Percentiles rank a stretch among this genome's conserved stretches.
Evolutionary conservation across 2,329 filamentous ascomycete species (phyloP).

Genomic region (Neopestalotiopsis clavispora): DNA sequence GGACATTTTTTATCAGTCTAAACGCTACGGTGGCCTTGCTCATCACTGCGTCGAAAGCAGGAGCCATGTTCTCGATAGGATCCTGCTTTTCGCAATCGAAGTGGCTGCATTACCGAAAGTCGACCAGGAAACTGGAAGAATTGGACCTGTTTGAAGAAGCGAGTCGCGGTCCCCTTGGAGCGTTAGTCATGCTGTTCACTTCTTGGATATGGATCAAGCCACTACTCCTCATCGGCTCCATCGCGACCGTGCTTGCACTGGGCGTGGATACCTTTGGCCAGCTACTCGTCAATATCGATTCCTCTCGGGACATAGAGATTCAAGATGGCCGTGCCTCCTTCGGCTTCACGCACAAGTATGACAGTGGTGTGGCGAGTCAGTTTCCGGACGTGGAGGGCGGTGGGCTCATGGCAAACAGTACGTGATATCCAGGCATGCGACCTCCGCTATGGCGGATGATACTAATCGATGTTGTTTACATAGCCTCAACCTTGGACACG

Average conservation of each 20-base stretch:
- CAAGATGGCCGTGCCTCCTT: not conserved
- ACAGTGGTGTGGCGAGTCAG: not conserved
- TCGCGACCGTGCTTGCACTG: not conserved
- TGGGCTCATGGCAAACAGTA: not conserved
- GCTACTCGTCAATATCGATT: not conserved
- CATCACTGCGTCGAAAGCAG: slow-evolving; percentile 13
- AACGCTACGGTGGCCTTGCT: not conserved
- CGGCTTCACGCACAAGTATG: not conserved
- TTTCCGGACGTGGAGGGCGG: not conserved
- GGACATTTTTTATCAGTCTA: not conserved
- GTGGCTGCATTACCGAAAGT: slow-evolving; percentile 23
- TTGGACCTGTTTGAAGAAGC: slow-evolving; percentile 26
- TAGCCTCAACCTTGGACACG: not conserved
- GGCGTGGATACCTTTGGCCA: not conserved
- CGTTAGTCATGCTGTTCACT: slow-evolving; percentile 18
- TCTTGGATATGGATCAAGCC: not conserved
- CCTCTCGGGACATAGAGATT: not conserved
- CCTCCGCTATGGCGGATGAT: too few species aligned
- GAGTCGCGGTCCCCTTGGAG: slow-evolving; percentile 21
- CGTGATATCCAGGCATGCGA: too few species aligned
- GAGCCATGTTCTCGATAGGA: slow-evolving; percentile 17
- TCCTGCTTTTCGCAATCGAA: slow-evolving; percentile 25
- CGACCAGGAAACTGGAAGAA: slow-evolving; percentile 17
- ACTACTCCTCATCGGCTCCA: not conserved
- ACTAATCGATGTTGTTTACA: too few species aligned